phyloP scores from a whole-genome alignment of 345 rosid species.

The Raphanus raphanistrum region DNA sequence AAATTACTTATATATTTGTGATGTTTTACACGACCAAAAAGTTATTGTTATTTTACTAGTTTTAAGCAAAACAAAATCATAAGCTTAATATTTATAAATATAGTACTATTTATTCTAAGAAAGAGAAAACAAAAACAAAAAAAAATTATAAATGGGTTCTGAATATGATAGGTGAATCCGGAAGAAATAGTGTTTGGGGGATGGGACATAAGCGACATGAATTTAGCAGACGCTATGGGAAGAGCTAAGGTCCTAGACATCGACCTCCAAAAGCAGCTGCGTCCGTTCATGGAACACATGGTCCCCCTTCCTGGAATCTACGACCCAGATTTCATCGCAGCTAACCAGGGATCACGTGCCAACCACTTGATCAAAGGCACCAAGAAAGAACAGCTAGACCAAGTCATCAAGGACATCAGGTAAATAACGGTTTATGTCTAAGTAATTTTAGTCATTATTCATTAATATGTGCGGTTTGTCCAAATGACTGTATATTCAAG shows the following conservation, averaged over 20 bases:
- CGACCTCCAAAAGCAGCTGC: constrained; percentile 87
- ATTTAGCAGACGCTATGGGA: constrained; percentile 96
- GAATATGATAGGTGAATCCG: constrained; percentile 42
- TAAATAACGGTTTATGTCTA: constrained; percentile 14
- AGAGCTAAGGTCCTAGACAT: constrained; percentile 87
- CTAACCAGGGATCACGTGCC: constrained; percentile 93
- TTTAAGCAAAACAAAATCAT: background rate
- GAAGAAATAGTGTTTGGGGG: constrained; percentile 94
- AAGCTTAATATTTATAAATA: background rate
- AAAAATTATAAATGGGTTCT: background rate
- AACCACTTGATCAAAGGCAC: constrained; percentile 82
- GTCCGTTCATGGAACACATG: constrained; percentile 95
- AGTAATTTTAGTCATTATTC: background rate
- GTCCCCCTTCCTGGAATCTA: constrained; percentile 93
- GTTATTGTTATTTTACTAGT: background rate
- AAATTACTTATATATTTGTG: background rate
- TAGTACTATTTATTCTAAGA: background rate
- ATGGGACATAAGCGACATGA: constrained; percentile 98
- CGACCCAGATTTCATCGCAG: constrained; percentile 93
- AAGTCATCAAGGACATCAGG: constrained; percentile 87
- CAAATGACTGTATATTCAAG: background rate
- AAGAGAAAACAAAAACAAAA: background rate
- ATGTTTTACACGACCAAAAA: background rate
- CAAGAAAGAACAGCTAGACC: constrained; percentile 82
- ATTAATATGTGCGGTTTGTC: background rate